Percentiles rank a stretch among this genome's conserved stretches.
phyloP scores from a whole-genome alignment of 1,139 yeast genomes.

The Diutina sp. region DNA sequence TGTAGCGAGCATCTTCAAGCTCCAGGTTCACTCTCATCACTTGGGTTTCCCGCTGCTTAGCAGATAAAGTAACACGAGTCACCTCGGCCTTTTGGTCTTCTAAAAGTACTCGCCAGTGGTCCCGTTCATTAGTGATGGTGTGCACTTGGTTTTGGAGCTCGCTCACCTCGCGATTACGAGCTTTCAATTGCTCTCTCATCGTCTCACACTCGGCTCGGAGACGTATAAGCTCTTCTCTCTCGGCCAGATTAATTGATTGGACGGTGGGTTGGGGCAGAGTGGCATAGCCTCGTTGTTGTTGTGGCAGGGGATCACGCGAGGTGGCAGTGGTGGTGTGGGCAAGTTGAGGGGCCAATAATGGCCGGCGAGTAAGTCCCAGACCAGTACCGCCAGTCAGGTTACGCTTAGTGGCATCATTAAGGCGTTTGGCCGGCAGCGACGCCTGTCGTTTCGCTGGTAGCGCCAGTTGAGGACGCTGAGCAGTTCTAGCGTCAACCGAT shows the following conservation, averaged over 20 bases:
- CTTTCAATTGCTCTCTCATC: neutral
- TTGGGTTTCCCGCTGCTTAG: constrained; percentile 59
- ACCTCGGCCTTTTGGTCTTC: constrained; percentile 35
- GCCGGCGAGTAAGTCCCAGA: neutral
- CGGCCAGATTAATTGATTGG: neutral
- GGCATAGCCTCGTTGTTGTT: neutral
- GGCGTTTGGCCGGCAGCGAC: constrained; percentile 49
- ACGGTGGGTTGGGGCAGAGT: neutral
- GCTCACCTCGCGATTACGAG: neutral
- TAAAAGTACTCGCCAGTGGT: constrained; percentile 16
- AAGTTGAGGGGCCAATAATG: neutral
- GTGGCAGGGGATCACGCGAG: neutral
- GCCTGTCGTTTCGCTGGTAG: constrained; percentile 37
- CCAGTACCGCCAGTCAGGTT: neutral
- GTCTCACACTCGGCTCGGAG: neutral
- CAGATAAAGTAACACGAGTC: constrained; percentile 35
- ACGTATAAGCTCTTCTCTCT: neutral
- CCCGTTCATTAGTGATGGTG: neutral
- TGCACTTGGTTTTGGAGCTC: neutral
- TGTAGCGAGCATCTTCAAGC: constrained; percentile 38
- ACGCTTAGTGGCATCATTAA: constrained; percentile 12
- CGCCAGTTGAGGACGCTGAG: neutral
- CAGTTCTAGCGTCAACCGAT: neutral
- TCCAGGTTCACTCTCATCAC: constrained; percentile 47
- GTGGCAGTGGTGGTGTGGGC: neutral